Base-by-base conservation (phyloP, 345 rosid species). In the Sonneratia caseolaris region DNA sequence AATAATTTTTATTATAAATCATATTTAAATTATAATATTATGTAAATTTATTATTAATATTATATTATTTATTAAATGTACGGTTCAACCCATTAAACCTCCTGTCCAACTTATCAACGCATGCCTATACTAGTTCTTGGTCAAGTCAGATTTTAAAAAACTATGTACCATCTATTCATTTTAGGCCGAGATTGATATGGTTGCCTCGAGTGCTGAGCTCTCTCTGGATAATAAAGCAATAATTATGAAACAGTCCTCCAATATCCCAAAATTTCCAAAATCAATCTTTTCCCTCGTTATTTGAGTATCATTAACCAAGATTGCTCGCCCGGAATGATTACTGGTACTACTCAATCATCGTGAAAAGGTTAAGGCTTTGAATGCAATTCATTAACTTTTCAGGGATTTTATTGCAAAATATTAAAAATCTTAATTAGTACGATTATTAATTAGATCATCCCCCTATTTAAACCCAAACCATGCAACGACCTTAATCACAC, bases 391-490 rank as follows among this genome's bases (percentile, higher is more conserved):
- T 14, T 56, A 40, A 49, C 64, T 42, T 16, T 32, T 5, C 13
- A 21, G 5, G 61, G 48, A 48, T 43, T 68, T 73, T 12, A 68
- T 73, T 73, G 55, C 35, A 40, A 27, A 21, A 19, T 37, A 45
- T 21, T 36, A 64, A 36, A 43, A 51, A 27, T 66, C 38, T 35
- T 62, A 62, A 59, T 22, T n/a, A 59, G 36, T 59, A 59, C 8
- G 1, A 59, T 12, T 71, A 18, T 71, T 55, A 42, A 42, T 4
- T 64, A 72, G 57, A 36, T 48, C 69, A 32, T 38, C 69, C 21
- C 64, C 75, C 55, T 72, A 66, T 66, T 64, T 64, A 72, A 72
- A 66, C 70, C 69, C 69, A 66, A 65, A 8, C 62, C 75, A 65
- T 66, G 61, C 70, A 72, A 42, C 43, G 43, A 18, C 56, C 67